Base-by-base conservation (phyloP, 352 stramenopile species). In the Pythium insidiosum region DNA sequence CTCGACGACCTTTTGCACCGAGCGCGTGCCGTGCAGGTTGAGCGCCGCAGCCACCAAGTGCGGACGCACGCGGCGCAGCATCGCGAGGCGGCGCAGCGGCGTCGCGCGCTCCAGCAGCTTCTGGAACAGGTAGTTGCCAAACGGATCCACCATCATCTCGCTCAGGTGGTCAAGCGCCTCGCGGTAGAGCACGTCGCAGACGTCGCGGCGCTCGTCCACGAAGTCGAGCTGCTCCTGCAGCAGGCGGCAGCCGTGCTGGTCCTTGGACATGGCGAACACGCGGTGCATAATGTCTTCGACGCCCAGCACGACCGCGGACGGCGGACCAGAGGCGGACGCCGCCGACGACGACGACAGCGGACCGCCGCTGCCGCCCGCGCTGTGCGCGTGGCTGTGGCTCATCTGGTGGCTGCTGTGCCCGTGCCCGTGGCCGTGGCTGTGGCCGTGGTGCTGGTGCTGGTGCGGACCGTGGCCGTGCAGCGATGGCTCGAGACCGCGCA, bases 111-210 rank as follows among this genome's bases (percentile, higher is more conserved):
- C 96, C 21, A 98, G 68, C 24, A 99, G 90, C 66, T 99, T 99
- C 68, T 99, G 96, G 63, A 99, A 99, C 11, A 99, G 64, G 51
- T 99, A 99, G 61, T 99, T 99, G 6, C 96, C 96, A 63, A 99
- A 99, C 5, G 95, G 95, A 63, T 99, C 95, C n/a, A 98, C 91
- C 94, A 99, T 98, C 61, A 97, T 95, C 59, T 98, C 92, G 10
- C 86, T 85, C 68, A 98, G 85, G 56, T 98, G 95, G 22, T 95
- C 81, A 6, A 97, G 69, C n/a, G 94, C 94, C 68, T 99, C 94
- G n/a, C 93, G 78, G 42, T 98, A 95, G 55, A 99, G 98, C 45
- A 97, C 70, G 19, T 93, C 90, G 18, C 94, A 94, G 49, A 97
- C 65, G 47, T 89, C 75, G 4, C 78, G 58, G 16, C 91, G 91